A percentile compares a stretch with the other conserved stretches of the same genome.
Conservation (phyloP, 140 eudicot genomes). For the Senecio squalidus region DNA sequence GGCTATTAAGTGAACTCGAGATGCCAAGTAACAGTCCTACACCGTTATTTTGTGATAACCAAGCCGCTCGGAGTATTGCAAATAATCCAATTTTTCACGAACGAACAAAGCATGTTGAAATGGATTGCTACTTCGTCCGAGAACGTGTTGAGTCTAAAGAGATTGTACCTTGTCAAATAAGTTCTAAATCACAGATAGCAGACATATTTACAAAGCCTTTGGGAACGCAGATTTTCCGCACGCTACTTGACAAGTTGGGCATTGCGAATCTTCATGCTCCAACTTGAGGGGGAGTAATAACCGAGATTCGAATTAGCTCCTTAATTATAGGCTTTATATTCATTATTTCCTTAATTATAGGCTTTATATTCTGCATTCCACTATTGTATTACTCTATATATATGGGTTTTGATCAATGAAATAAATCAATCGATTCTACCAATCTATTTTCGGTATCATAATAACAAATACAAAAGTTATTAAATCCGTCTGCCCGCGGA, state of each 20-base stretch:
- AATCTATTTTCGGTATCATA: too few relatives aligned
- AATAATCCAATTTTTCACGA: neutral
- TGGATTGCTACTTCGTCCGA: neutral
- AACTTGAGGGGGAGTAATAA: neutral
- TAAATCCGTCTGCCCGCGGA: too few relatives aligned
- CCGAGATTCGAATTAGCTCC: too few relatives aligned
- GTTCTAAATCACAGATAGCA: neutral
- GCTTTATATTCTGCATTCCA: too few relatives aligned
- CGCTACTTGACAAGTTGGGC: constrained; percentile 9
- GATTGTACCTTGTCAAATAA: neutral
- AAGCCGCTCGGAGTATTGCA: neutral
- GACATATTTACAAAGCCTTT: neutral
- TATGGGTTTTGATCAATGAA: too few relatives aligned
- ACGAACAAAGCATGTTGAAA: neutral
- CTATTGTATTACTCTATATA: too few relatives aligned
- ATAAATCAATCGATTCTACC: too few relatives aligned
- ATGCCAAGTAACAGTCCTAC: neutral
- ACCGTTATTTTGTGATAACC: constrained; percentile 7
- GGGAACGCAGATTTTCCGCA: neutral
- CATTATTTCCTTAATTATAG: too few relatives aligned
- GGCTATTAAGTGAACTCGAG: neutral
- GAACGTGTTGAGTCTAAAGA: constrained; percentile 1
- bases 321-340: too few relatives aligned
- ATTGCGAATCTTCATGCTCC: constrained; percentile 1
- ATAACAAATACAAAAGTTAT: too few relatives aligned